Evolutionary conservation across 208 protist species (phyloP), one percentile per base, ranked within the genome.

Genomic region (Acanthamoeba healyi): DNA sequence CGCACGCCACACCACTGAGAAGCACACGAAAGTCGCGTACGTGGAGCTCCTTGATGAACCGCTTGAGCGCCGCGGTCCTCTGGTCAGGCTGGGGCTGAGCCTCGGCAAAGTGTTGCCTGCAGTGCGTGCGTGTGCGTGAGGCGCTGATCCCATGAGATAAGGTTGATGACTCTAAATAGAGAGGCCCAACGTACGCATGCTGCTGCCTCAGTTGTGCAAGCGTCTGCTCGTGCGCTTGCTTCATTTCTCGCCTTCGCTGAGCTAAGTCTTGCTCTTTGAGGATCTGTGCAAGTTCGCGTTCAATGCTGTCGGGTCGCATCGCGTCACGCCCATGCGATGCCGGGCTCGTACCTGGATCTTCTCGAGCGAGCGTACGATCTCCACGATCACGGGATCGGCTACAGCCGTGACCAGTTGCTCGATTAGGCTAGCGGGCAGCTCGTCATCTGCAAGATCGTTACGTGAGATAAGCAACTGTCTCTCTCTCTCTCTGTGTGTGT

Each of bases 251-350:
- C 10, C 72, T 15, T 3, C 72, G 72, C 6, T 44, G 6, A 2
- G 72, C 72, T 7, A 82, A 51, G 38, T 82, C 72, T 29, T 82
- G 72, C n/a, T 82, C 72, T 29, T 82, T 82, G 24, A 77, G 32
- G n/a, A 42, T 42, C 67, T 77, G 14, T 12, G 15, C 4, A 77
- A 9, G 36, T 4, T 67, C 19, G 22, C 3, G 9, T 2, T 24
- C 9, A 67, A 17, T 67, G 19, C 26, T 17, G 44, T 49, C 44
- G 44, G 4, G 44, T 49, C n/a, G n/a, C n/a, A 12, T 49, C 44
- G 44, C 12, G 44, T 49, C 7, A 4, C 7, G 4, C 44, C 12
- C 44, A 12, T 49, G 44, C 12, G 44, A n/a, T n/a, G n/a, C n/a
- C 44, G 44, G 4, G 44, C 12, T 4, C 54, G 54, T 22, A 51